Base-by-base conservation (phyloP, 2,329 filamentous ascomycete genomes). In the Epicoccum sorghinum region DNA sequence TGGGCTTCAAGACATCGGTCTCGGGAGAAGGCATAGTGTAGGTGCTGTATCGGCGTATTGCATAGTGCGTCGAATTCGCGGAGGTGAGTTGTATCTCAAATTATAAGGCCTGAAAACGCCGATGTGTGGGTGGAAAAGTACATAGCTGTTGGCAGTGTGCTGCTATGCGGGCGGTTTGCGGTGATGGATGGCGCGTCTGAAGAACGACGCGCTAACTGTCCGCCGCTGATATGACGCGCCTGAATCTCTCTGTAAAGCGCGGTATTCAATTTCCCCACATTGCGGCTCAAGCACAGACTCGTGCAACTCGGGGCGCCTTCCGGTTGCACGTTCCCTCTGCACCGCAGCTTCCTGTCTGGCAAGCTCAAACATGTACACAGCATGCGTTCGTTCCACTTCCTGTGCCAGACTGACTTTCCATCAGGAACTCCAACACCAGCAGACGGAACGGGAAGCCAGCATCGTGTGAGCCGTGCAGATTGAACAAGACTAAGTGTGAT, bases 1-100 rank as follows among this genome's bases (percentile, higher is more conserved):
- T 70, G 4, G 78, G 75, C 53, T 68, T 70, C 49, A 82, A 72
- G 52, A 81, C 58, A 10, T 75, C 65, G 56, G 64, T 60, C 52
- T 76, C 75, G 35, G 61, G 58, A 25, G 60, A 57, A 51, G 59
- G 56, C 69, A 72, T 74, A 25, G 52, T 65, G 55, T 8, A 5
- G 38, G n/a, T 38, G 40, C 30, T 4, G 44, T 27, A 40, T 24
- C 35, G n/a, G 25, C 23, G 23, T 47, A 3, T 43, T 38, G 39
- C 53, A 56, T 56, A 44, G 43, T 48, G 47, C 36, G 48, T 14
- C 25, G 4, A 25, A n/a, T 37, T 42, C 36, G 14, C 24, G 13
- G 32, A n/a, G 37, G 7, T 23, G 25, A 38, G 22, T 14, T 33
- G 14, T 29, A 2, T 18, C 7, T 12, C 25, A 12, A 10, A 24